These are phyloP conservation scores for Postia placenta DNA, from an alignment of 768 basidiomycete genomes.

Conservation along the genomic window DNA sequence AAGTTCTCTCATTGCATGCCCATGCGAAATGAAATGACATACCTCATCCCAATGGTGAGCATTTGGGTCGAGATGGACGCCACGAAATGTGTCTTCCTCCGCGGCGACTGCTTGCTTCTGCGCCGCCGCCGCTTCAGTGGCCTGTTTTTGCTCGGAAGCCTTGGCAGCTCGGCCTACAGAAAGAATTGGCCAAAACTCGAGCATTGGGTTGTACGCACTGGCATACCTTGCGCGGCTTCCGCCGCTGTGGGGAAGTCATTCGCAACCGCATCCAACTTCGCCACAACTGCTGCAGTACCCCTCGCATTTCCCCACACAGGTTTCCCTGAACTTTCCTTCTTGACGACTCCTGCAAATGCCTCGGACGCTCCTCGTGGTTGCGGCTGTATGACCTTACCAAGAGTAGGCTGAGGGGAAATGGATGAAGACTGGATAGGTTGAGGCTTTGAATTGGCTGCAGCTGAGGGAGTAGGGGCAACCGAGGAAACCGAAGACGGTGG, in stretches of 20 bases:
- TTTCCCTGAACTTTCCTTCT: slow-evolving; percentile 31
- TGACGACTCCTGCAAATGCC: slow-evolving; percentile 26
- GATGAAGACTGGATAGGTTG: slow-evolving; percentile 24
- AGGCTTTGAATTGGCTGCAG: slow-evolving; percentile 34
- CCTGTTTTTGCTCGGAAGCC: slow-evolving; percentile 29
- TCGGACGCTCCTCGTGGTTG: slow-evolving; percentile 39
- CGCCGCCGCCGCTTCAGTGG: slow-evolving; percentile 44
- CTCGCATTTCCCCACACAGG: slow-evolving; percentile 71
- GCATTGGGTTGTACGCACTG: not conserved
- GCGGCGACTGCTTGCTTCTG: slow-evolving; percentile 66
- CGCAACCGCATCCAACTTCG: slow-evolving; percentile 37
- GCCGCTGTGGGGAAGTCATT: slow-evolving; percentile 95
- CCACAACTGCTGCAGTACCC: slow-evolving; percentile 22
- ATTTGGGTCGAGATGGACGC: slow-evolving; percentile 89
- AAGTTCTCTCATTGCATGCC: not conserved
- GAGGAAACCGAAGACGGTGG: slow-evolving; percentile 70
- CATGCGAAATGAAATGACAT: slow-evolving; percentile 22
- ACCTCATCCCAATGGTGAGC: slow-evolving; percentile 99
- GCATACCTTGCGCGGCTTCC: slow-evolving; percentile 83
- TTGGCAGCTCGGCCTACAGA: slow-evolving; percentile 15
- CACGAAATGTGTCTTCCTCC: slow-evolving; percentile 91
- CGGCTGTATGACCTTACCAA: slow-evolving; percentile 62
- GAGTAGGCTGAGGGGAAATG: slow-evolving; percentile 45
- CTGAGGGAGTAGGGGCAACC: slow-evolving; percentile 39
- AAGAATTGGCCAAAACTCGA: not conserved